Conservation (phyloP, 169 alveolate genomes). For the Plasmodium coatneyi region DNA sequence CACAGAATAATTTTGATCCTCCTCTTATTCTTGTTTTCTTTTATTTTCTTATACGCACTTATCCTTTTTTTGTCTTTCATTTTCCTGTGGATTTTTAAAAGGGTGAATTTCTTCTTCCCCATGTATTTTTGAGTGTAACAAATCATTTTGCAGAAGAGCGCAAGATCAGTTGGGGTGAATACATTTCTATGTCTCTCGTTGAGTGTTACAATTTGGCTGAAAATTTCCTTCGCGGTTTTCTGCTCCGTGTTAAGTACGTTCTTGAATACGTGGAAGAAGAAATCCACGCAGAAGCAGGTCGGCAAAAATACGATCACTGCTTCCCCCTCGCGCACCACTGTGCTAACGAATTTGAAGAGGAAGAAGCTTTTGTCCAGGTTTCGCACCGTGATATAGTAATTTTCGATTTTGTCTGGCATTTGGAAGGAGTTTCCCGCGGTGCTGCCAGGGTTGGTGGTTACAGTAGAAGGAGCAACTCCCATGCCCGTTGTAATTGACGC, state of each 20-base stretch:
- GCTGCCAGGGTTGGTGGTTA: neutral
- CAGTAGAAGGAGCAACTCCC: neutral
- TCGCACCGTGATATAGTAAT: constrained; percentile 40
- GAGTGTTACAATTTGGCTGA: neutral
- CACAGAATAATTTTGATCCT: constrained; percentile 36
- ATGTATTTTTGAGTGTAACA: constrained; percentile 47
- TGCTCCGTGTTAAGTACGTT: constrained; percentile 8
- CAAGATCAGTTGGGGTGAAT: constrained; percentile 1
- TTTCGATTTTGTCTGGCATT: constrained; percentile 38
- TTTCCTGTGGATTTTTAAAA: constrained; percentile 70
- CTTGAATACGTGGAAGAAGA: constrained; percentile 43
- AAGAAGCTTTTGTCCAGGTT: constrained; percentile 53
- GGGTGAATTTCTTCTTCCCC: constrained; percentile 38
- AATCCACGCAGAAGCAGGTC: constrained; percentile 60
- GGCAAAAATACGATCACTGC: constrained; percentile 34
- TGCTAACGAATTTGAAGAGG: constrained; percentile 42
- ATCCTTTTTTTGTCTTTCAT: constrained; percentile 72
- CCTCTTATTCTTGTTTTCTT: neutral
- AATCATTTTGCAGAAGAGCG: constrained; percentile 26
- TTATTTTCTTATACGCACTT: constrained; percentile 40
- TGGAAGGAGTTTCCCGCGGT: constrained; percentile 3
- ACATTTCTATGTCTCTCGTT: constrained; percentile 12
- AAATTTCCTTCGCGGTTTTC: neutral
- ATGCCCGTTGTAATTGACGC: neutral
- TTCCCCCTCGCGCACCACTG: constrained; percentile 39